A percentile compares a stretch with the other conserved stretches of the same genome.
Evolutionary conservation across 495 filamentous ascomycete species (phyloP).

Genomic region (Daldinia childiae): DNA sequence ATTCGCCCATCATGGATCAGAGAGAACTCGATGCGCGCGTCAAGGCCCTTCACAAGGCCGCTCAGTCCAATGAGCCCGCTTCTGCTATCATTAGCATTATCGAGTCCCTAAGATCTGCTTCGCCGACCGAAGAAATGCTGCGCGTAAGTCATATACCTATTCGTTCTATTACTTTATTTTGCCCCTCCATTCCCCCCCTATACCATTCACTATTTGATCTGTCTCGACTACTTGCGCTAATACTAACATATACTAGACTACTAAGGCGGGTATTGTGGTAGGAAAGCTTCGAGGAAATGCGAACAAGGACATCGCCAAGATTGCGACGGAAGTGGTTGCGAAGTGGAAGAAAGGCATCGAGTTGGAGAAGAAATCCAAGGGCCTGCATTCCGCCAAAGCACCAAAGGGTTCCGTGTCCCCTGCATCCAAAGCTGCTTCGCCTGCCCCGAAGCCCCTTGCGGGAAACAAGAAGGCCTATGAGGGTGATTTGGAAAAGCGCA

Average conservation of each 20-base stretch:
- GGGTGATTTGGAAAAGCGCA: conserved; percentile 80
- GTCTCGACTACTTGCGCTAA: background rate
- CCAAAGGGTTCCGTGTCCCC: conserved; percentile 47
- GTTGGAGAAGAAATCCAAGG: conserved; percentile 68
- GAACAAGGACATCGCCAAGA: conserved; percentile 76
- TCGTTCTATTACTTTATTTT: background rate
- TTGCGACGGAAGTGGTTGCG: conserved; percentile 81
- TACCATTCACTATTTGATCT: background rate
- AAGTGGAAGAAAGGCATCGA: conserved; percentile 89
- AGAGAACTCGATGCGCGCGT: conserved; percentile 79
- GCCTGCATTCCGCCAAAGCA: conserved; percentile 56
- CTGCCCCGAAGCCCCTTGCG: conserved; percentile 53
- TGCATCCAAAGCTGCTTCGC: conserved; percentile 48
- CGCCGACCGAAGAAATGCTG: conserved; percentile 86
- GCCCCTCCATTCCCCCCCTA: background rate
- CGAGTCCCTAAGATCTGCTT: conserved; percentile 78
- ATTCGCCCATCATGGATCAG: conserved; percentile 70
- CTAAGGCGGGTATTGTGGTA: conserved; percentile 87
- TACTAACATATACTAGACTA: conserved; percentile 62
- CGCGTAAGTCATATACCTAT: conserved; percentile 59
- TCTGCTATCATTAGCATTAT: conserved; percentile 73
- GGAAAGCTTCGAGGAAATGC: conserved; percentile 81
- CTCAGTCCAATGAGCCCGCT: conserved; percentile 71
- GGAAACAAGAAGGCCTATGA: conserved; percentile 65
- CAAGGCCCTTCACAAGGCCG: conserved; percentile 79